Base-by-base conservation (phyloP, 202 grass and related monocot genomes). In the Carex sylvatica region DNA sequence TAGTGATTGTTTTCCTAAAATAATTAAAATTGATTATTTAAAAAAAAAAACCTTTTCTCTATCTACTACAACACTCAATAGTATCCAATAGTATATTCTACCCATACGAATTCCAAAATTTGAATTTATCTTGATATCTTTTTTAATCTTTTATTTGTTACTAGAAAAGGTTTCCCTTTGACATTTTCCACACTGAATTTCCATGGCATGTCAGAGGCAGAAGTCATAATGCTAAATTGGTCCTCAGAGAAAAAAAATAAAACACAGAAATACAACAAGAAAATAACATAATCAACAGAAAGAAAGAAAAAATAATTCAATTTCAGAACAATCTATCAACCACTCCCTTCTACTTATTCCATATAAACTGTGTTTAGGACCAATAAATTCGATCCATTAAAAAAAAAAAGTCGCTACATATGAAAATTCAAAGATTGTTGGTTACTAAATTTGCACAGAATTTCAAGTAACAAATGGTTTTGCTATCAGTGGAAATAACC, bases 401-500 rank as follows among this genome's bases (percentile, higher is more conserved):
- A 28, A 28, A 28, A 2, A 8, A 36, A 15, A 69, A 69, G 19
- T 38, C 8, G 6, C 74, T 58, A 59, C 53, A 77, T 56, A 54
- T 53, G 24, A 54, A 54, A 77, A 72, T 36, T n/a, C 22, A 54
- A 77, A 36, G 20, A 59, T 28, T 36, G 51, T 19, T 38, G 30
- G 30, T 18, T 77, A 77, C 19, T 58, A 59, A 26, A 77, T 77
- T 38, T 76, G 51, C 49, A 59, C 28, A 12, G 16, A 59, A 49
- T 59, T 58, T 77, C 22, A 59, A 38, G 30, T 35, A 53, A 77
- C 26, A 20, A 82, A 54, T 53, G 10, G 19, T 31, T 30, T 15
- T 52, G 15, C 11, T 64, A 14, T 90, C 86, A 95, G 84, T 95
- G 91, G 79, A 95, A 95, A 87, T 85, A 95, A 86, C 92, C 95